A percentile compares a stretch with the other conserved stretches of the same genome.
Evolutionary conservation across 805 yeast genomes (phyloP).

Genomic region (Naumovozyma baii): DNA sequence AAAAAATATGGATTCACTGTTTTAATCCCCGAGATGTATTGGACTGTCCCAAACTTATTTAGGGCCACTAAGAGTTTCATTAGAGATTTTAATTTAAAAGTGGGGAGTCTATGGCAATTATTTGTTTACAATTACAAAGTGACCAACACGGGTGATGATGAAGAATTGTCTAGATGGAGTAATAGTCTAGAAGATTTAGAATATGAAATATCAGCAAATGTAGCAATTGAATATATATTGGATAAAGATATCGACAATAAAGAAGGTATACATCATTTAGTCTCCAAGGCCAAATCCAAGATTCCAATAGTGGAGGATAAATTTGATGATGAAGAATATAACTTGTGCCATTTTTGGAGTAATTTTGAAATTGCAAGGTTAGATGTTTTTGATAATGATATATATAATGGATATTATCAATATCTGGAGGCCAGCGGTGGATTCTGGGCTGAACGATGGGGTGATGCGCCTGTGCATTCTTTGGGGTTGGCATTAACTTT

Average conservation of each 20-base stretch:
- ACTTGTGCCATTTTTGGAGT: slow-evolving; percentile 84
- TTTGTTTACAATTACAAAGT: slow-evolving; percentile 39
- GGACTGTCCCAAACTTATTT: slow-evolving; percentile 77
- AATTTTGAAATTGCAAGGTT: slow-evolving; percentile 87
- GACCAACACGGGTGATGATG: slow-evolving; percentile 55
- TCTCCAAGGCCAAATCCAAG: slow-evolving; percentile 31
- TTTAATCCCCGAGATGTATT: slow-evolving; percentile 63
- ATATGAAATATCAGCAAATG: slow-evolving; percentile 23
- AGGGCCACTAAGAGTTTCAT: slow-evolving; percentile 60
- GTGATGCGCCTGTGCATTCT: slow-evolving; percentile 93
- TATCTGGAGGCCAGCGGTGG: slow-evolving; percentile 68
- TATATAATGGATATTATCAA: slow-evolving; percentile 59
- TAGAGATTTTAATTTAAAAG: slow-evolving; percentile 34
- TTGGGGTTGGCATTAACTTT: slow-evolving; percentile 74
- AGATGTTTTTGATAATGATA: slow-evolving; percentile 56
- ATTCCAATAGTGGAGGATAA: slow-evolving; percentile 38
- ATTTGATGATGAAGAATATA: slow-evolving; percentile 59
- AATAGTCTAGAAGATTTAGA: slow-evolving; percentile 19
- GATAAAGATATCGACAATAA: slow-evolving; percentile 12
- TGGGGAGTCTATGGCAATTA: slow-evolving; percentile 62
- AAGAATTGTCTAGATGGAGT: slow-evolving; percentile 21
- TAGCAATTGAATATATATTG: slow-evolving; percentile 27
- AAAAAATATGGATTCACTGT: slow-evolving; percentile 84
- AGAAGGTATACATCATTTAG: slow-evolving; percentile 31
- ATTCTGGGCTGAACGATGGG: slow-evolving; percentile 90